These are phyloP conservation scores for Phytopythium oedochilum DNA, from an alignment of 352 stramenopile genomes.

Conservation along the genomic window DNA sequence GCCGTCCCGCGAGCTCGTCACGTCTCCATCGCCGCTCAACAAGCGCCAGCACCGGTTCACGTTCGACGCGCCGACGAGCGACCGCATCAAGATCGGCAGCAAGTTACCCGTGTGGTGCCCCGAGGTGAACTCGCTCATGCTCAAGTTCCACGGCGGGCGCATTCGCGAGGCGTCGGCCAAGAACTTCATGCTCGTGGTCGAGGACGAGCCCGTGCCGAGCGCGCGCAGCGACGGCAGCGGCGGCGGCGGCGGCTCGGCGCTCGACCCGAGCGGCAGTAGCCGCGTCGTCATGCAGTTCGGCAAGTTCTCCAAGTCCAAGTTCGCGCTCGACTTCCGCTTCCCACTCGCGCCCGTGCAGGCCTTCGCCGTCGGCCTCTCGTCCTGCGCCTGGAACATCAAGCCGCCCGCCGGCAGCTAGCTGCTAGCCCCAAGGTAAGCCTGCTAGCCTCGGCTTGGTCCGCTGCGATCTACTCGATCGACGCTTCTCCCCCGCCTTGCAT, in stretches of 20 bases:
- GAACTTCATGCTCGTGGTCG: conserved; percentile 88
- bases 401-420: conserved; percentile 1
- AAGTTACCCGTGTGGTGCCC: conserved; percentile 86
- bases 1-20: conserved; percentile 46
- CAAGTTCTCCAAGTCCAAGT: conserved; percentile 86
- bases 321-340: conserved; percentile 85
- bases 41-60: conserved; percentile 64
- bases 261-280: conserved; percentile 42
- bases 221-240: conserved; percentile 5
- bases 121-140: conserved; percentile 83
- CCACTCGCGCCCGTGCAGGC: conserved; percentile 81
- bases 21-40: conserved; percentile 70
- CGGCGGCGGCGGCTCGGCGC: conserved; percentile 6
- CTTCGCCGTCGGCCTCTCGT: conserved; percentile 83
- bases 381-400: conserved; percentile 80
- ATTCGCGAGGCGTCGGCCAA: conserved; percentile 86
- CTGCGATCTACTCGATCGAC: no score
- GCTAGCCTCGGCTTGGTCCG: no score
- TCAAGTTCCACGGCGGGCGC: conserved; percentile 86
- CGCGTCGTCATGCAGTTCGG: conserved; percentile 84
- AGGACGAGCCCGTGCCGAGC: conserved; percentile 44
- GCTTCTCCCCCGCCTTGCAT: no score
- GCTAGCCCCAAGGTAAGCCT: no score
- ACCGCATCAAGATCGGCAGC: conserved; percentile 77
- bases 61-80: conserved; percentile 61